phyloP scores from a whole-genome alignment of 306 rosid species.

The Luffa aegyptiaca region DNA sequence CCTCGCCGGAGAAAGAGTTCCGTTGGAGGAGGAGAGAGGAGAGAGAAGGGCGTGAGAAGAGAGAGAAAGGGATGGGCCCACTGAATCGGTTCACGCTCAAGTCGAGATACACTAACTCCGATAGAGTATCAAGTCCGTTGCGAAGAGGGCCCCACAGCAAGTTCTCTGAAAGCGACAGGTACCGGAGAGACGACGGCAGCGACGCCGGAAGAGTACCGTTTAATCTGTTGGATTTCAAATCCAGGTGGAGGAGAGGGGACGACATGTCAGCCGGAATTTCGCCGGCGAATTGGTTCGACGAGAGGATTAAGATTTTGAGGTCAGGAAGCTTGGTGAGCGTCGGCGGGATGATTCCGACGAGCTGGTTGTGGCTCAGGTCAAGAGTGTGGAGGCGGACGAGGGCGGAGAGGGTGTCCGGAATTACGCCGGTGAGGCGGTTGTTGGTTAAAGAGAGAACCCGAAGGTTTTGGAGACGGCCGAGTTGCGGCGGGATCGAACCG shows the following conservation, averaged over 20 bases:
- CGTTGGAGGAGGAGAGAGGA: slow-evolving; percentile 49
- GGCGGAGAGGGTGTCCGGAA: slow-evolving; percentile 38
- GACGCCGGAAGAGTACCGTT: slow-evolving; percentile 32
- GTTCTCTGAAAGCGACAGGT: slow-evolving; percentile 45
- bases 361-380: slow-evolving; percentile 60
- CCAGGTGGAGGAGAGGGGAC: slow-evolving; percentile 53
- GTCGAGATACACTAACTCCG: slow-evolving; percentile 46
- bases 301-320: slow-evolving; percentile 45
- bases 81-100: slow-evolving; percentile 40
- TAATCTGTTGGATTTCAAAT: slow-evolving; percentile 35
- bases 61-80: slow-evolving; percentile 58
- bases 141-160: slow-evolving; percentile 48
- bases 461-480: slow-evolving; percentile 36
- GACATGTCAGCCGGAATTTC: slow-evolving; percentile 18
- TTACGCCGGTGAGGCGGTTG: slow-evolving; percentile 59
- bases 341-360: slow-evolving; percentile 48
- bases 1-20: slow-evolving; percentile 55
- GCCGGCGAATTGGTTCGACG: slow-evolving; percentile 40
- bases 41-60: slow-evolving; percentile 29
- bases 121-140: slow-evolving; percentile 37
- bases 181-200: slow-evolving; percentile 56
- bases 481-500: slow-evolving; percentile 47
- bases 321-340: slow-evolving; percentile 27
- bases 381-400: slow-evolving; percentile 59
- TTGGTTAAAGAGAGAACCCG: slow-evolving; percentile 53